Percentiles rank a stretch among this genome's conserved stretches.
Evolutionary conservation across 768 basidiomycete species (phyloP).

Genomic region (Leccinum rimulosum): DNA sequence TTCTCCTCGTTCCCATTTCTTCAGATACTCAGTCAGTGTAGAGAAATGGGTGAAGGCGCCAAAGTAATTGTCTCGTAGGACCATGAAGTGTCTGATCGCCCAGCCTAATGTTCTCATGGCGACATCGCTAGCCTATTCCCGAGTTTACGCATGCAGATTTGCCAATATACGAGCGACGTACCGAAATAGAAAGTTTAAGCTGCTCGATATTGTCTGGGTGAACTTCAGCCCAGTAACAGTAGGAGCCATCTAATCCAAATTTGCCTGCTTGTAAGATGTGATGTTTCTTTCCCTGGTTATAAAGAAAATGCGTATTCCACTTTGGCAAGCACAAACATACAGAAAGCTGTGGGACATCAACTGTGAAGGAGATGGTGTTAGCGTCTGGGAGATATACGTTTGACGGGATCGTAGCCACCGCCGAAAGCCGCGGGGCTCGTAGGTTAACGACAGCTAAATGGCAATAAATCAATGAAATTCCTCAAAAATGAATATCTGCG

Average conservation of each 20-base stretch:
- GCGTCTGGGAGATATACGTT: conserved; percentile 70
- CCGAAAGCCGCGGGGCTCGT: conserved; percentile 55
- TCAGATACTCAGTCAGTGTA: conserved; percentile 81
- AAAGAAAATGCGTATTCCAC: conserved; percentile 85
- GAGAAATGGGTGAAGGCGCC: conserved; percentile 93
- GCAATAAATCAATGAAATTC: background rate
- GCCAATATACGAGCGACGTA: conserved; percentile 23
- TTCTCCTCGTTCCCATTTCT: conserved; percentile 55
- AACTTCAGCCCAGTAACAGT: conserved; percentile 68
- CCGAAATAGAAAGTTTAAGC: conserved; percentile 64
- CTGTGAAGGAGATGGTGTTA: conserved; percentile 61
- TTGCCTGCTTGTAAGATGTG: conserved; percentile 59
- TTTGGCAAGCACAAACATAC: conserved; percentile 71
- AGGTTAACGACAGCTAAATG: conserved; percentile 68
- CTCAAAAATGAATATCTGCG: conserved; percentile 6
- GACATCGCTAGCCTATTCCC: conserved; percentile 46
- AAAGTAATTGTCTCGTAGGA: conserved; percentile 89
- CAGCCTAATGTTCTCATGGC: conserved; percentile 78
- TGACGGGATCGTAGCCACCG: conserved; percentile 57
- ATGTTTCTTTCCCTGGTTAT: conserved; percentile 56
- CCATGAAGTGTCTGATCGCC: conserved; percentile 87
- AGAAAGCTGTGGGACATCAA: conserved; percentile 56
- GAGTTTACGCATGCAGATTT: conserved; percentile 1
- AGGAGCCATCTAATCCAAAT: conserved; percentile 64
- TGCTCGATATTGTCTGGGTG: conserved; percentile 75